phyloP scores from a whole-genome alignment of 1,139 yeast species.

The Diutina catenulata region DNA sequence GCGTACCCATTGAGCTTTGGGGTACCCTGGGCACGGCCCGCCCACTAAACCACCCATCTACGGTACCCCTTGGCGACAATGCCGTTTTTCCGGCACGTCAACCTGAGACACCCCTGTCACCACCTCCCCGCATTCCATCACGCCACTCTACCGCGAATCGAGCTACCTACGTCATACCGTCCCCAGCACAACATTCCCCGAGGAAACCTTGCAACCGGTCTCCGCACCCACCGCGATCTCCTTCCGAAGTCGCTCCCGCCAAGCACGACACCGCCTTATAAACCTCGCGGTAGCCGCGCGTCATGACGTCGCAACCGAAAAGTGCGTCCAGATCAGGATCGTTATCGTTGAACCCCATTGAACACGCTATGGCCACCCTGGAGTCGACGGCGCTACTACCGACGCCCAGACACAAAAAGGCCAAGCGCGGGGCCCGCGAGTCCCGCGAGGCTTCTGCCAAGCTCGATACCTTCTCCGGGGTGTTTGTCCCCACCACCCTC shows the following conservation, averaged over 20 bases:
- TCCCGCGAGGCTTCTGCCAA: too few species aligned
- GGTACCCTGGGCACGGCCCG: too few species aligned
- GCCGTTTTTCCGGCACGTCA: too few species aligned
- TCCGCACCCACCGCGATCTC: neutral
- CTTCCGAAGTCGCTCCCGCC: neutral
- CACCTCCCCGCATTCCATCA: too few species aligned
- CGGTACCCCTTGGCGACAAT: too few species aligned
- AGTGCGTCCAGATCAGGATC: neutral
- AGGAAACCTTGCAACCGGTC: neutral
- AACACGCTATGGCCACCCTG: neutral
- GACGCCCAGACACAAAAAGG: constrained; percentile 5
- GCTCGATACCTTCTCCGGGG: constrained; percentile 67
- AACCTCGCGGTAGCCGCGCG: neutral
- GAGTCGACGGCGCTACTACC: constrained; percentile 5
- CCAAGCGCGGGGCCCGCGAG: constrained; percentile 58
- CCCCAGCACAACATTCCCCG: too few species aligned
- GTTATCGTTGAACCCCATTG: neutral
- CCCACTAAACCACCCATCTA: too few species aligned
- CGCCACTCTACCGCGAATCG: too few species aligned
- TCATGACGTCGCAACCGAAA: neutral
- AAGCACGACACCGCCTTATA: constrained; percentile 2
- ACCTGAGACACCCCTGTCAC: too few species aligned
- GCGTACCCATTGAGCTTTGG: too few species aligned
- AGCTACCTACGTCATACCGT: too few species aligned
- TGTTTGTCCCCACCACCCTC: constrained; percentile 62